A percentile compares a stretch with the other conserved stretches of the same genome.
These are phyloP conservation scores for Thelonectria olida DNA, from an alignment of 2,329 filamentous ascomycete species.

Conservation along the genomic window DNA sequence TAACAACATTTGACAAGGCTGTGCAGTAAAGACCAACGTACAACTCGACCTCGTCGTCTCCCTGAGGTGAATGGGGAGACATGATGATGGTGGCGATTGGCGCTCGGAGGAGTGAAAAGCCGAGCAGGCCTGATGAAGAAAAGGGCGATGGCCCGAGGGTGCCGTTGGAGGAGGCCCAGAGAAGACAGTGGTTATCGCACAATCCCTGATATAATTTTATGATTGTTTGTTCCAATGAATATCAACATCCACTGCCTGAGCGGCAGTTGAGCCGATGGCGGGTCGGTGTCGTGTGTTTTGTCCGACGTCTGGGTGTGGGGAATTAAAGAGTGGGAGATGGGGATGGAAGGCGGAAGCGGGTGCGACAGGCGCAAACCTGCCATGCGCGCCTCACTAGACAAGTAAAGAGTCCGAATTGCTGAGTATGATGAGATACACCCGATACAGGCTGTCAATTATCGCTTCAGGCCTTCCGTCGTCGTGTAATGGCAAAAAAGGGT, in stretches of 20 bases:
- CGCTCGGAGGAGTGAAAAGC: background rate
- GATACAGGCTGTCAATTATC: background rate
- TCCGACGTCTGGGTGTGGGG: slow-evolving; percentile 29
- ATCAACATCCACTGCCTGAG: slow-evolving; percentile 3
- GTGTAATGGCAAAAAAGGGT: background rate
- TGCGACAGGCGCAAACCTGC: background rate
- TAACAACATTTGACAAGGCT: background rate
- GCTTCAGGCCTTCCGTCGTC: background rate
- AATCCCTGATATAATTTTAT: background rate
- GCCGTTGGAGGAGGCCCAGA: slow-evolving; percentile 1
- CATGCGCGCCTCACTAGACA: background rate
- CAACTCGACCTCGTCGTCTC: slow-evolving; percentile 41
- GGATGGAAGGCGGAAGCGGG: slow-evolving; percentile 8
- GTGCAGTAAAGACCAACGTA: slow-evolving; percentile 21
- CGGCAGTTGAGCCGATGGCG: slow-evolving; percentile 16
- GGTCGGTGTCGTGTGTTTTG: slow-evolving; percentile 15
- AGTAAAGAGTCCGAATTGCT: background rate
- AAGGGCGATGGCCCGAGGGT: background rate
- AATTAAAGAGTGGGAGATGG: slow-evolving; percentile 11
- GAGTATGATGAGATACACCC: background rate
- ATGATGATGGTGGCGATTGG: slow-evolving; percentile 15
- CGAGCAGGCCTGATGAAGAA: slow-evolving; percentile 1
- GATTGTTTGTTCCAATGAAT: background rate
- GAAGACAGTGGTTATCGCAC: background rate
- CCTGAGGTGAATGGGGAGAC: slow-evolving; percentile 34